These are phyloP conservation scores for Plasmopara viticola DNA, from an alignment of 352 stramenopile genomes.

Conservation along the genomic window DNA sequence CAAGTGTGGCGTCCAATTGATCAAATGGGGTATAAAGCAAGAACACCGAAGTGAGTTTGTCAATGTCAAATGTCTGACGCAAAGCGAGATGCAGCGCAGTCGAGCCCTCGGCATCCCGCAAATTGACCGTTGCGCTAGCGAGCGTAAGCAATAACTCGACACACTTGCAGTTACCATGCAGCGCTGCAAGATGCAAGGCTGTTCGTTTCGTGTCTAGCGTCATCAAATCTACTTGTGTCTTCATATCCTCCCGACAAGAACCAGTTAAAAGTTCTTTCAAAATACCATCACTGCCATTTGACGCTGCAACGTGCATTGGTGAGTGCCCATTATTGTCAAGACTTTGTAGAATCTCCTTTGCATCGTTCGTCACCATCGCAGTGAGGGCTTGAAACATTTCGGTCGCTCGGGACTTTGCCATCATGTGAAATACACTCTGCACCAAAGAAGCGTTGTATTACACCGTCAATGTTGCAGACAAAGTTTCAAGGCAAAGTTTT, in stretches of 20 bases:
- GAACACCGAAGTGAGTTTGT: slow-evolving; percentile 43
- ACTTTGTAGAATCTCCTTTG: too few relatives aligned
- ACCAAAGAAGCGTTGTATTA: too few relatives aligned
- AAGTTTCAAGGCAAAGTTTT: too few relatives aligned
- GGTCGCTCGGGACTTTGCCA: too few relatives aligned
- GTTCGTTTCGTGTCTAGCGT: slow-evolving; percentile 33
- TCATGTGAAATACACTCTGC: too few relatives aligned
- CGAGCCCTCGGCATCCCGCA: slow-evolving; percentile 27
- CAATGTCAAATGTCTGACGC: slow-evolving; percentile 56
- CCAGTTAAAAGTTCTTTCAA: slow-evolving; percentile 19
- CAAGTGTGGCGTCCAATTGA: slow-evolving; percentile 31
- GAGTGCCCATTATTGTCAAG: slow-evolving; percentile 28
- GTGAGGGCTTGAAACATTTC: too few relatives aligned
- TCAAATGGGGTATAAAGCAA: slow-evolving; percentile 15
- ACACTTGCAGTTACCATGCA: slow-evolving; percentile 37
- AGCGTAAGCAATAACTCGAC: slow-evolving; percentile 30
- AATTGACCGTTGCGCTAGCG: background rate
- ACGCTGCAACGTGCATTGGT: slow-evolving; percentile 38
- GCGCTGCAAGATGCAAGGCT: slow-evolving; percentile 42
- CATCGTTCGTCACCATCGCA: too few relatives aligned
- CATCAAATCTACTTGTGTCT: slow-evolving; percentile 29
- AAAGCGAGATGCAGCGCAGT: slow-evolving; percentile 61
- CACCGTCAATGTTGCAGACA: too few relatives aligned
- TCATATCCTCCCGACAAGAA: slow-evolving; percentile 11
- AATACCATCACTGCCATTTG: slow-evolving; percentile 37